Base-by-base conservation (phyloP, 805 yeast species). In the Saturnispora besseyi region DNA sequence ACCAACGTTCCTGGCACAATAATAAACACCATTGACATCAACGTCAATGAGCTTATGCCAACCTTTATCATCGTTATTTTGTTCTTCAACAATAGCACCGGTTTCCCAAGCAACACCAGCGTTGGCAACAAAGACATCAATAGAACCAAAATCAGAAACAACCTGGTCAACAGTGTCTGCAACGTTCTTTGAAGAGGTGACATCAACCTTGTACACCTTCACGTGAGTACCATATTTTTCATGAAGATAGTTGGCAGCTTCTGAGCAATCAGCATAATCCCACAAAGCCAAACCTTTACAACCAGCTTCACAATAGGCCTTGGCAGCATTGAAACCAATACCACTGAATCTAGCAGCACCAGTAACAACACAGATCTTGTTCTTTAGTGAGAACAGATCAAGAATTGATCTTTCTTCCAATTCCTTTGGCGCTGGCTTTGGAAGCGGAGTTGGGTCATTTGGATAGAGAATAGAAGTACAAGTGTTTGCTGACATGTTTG, bases 21-120 rank as follows among this genome's bases (percentile, higher is more conserved):
- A 84, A 70, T 82, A 87, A 43, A 84, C 86, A 13, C 93, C 88
- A 62, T 85, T 82, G 54, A 89, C 71, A 63, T 88, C 93, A 50
- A 85, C 78, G 62, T 81, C 78, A 61, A 87, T 75, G 49, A 88
- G 78, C 57, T 79, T 79, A 63, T 76, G 72, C 91, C 95, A 89
- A 9, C 9, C 13, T 26, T 36, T 47, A 21, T 47, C 50, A 22
- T 42, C 50, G 24, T 34, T 30, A n/a, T 47, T 46, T 33, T 30
- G 29, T 59, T 79, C 81, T 50, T 70, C 69, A 55, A 73, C 73
- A 54, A 79, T 63, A 22, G 77, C 76, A 26, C 90, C 89, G 26
- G 77, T 72, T 28, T 79, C 74, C 95, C 95, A 87, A 12, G 88
- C 82, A 45, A 87, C 80, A 44, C 96, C 75, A 2, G 75, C 75